These are phyloP conservation scores for Leishmania tropica DNA, from an alignment of 208 protist genomes.

Conservation along the genomic window DNA sequence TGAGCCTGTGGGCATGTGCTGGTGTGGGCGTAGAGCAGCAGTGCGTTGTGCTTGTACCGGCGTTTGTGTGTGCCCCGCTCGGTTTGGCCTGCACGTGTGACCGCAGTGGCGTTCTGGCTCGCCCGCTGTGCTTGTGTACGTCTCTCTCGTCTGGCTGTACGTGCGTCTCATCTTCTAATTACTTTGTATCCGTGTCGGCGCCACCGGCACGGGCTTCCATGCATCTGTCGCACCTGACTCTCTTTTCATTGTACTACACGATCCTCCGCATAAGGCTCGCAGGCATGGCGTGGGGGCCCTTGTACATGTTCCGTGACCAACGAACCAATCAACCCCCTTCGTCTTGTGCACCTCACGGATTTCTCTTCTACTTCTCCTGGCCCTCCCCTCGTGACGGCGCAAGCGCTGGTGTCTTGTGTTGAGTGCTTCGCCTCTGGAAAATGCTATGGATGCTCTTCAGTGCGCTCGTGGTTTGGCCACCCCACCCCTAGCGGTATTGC, in stretches of 20 bases:
- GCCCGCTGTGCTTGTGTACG: no score
- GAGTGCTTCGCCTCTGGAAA: no score
- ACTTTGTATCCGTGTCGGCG: no score
- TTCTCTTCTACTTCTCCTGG: neutral
- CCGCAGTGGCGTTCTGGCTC: no score
- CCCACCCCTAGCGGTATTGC: neutral
- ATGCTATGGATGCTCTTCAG: neutral
- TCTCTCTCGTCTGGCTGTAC: neutral
- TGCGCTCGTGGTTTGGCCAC: neutral
- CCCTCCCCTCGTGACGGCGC: neutral
- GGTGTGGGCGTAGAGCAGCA: no score
- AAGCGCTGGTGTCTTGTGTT: neutral
- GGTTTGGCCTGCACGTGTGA: no score
- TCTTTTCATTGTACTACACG: neutral
- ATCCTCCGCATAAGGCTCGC: neutral
- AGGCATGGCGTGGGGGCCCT: neutral
- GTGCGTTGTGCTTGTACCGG: neutral
- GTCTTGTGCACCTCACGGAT: neutral
- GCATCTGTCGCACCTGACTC: no score
- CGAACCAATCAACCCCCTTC: neutral
- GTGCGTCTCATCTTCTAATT: neutral
- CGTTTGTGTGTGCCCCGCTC: neutral
- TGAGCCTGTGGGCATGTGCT: no score
- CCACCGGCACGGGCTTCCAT: no score
- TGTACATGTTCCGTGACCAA: neutral